Percentiles rank a stretch among this genome's conserved stretches.
Evolutionary conservation across 495 filamentous ascomycete species (phyloP).

Genomic region (Penicillium tannophilum): DNA sequence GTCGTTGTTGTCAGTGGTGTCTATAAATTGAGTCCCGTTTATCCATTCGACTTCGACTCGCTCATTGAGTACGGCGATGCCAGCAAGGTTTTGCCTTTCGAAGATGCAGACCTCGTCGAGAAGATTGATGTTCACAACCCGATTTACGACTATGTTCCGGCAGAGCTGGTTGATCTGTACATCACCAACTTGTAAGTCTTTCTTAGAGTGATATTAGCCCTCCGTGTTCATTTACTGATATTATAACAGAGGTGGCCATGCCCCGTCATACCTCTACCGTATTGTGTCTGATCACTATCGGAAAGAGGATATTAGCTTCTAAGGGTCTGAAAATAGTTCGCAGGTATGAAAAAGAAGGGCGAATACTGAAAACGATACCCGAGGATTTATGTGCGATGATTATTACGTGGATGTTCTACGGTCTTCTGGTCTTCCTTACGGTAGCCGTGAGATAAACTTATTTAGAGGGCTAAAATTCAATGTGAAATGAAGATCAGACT

Average conservation of each 20-base stretch:
- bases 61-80: conserved; percentile 82
- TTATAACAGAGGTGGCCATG: conserved; percentile 68
- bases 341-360: conserved; percentile 5
- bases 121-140: conserved; percentile 80
- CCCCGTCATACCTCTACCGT: conserved; percentile 76
- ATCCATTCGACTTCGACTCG: conserved; percentile 74
- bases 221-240: conserved; percentile 24
- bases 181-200: conserved; percentile 85
- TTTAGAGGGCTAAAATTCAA: conserved; percentile 9
- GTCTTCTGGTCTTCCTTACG: conserved; percentile 4
- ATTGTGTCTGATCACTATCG: conserved; percentile 87
- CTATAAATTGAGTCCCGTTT: conserved; percentile 88
- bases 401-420: conserved; percentile 19
- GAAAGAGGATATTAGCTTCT: conserved; percentile 73
- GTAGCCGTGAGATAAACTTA: conserved; percentile 2
- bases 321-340: conserved; percentile 1
- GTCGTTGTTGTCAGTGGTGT: conserved; percentile 84
- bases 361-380: conserved; percentile 29
- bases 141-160: conserved; percentile 78
- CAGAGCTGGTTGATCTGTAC: conserved; percentile 82
- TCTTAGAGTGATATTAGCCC: not conserved
- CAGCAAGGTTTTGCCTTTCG: conserved; percentile 68
- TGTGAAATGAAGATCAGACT: conserved; percentile 1
- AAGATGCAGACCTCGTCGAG: conserved; percentile 73
- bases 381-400: conserved; percentile 26